Conservation (phyloP, 1,139 yeast genomes). For the Candida sanyaensis region DNA sequence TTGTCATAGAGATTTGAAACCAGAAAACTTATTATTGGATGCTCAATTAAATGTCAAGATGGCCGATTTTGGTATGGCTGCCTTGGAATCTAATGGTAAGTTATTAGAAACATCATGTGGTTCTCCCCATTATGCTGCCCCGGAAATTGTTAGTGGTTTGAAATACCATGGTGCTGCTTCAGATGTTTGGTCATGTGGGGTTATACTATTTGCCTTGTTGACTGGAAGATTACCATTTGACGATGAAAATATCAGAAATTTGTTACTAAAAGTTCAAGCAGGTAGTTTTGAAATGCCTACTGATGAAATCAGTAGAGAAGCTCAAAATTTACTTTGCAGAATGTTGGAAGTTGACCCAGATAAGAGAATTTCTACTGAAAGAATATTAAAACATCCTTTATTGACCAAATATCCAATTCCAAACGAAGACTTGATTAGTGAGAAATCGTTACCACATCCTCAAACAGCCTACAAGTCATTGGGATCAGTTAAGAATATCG, state of each 20-base stretch:
- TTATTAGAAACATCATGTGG: slow-evolving; percentile 81
- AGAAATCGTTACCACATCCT: slow-evolving; percentile 62
- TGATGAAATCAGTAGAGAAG: slow-evolving; percentile 60
- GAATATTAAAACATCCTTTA: slow-evolving; percentile 77
- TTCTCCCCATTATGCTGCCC: slow-evolving; percentile 86
- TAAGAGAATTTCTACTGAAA: slow-evolving; percentile 72
- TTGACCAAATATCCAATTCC: slow-evolving; percentile 61
- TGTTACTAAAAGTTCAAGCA: slow-evolving; percentile 71
- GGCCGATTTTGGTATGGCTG: slow-evolving; percentile 91
- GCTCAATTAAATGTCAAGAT: slow-evolving; percentile 67
- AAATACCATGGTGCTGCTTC: slow-evolving; percentile 82
- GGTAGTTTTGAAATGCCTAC: slow-evolving; percentile 73
- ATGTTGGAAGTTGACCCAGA: slow-evolving; percentile 83
- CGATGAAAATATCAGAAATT: slow-evolving; percentile 73
- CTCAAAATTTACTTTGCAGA: slow-evolving; percentile 65
- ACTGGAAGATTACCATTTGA: slow-evolving; percentile 84
- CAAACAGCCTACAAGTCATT: slow-evolving; percentile 56
- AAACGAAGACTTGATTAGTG: slow-evolving; percentile 50
- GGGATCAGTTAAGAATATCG: slow-evolving; percentile 53
- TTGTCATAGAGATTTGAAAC: slow-evolving; percentile 80
- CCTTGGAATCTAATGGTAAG: slow-evolving; percentile 71
- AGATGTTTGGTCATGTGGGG: slow-evolving; percentile 88
- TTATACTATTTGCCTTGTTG: slow-evolving; percentile 71
- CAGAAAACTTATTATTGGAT: slow-evolving; percentile 73
- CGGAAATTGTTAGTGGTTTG: slow-evolving; percentile 78